These are phyloP conservation scores for Lodderomyces pseudojiufengensis DNA, from an alignment of 1,139 yeast genomes.

Conservation along the genomic window DNA sequence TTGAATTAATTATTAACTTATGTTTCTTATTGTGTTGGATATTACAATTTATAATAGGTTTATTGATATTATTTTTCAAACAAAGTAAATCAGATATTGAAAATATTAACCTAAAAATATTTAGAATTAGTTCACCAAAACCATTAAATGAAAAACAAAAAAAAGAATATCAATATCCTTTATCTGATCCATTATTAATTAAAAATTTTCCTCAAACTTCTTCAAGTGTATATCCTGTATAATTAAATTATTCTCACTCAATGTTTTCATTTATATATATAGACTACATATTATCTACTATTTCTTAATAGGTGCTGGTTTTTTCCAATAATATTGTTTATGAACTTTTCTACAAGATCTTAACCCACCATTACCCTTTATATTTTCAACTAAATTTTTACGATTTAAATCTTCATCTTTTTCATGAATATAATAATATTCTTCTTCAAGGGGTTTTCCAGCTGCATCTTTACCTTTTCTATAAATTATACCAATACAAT, in stretches of 20 bases:
- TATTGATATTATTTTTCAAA: constrained; percentile 8
- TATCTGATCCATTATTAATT: constrained; percentile 8
- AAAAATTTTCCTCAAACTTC: constrained; percentile 3
- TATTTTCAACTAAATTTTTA: constrained; percentile 62
- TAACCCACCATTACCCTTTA: constrained; percentile 78
- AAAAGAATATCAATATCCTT: constrained; percentile 30
- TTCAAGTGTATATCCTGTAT: constrained; percentile 9
- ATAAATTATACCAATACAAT: constrained; percentile 77
- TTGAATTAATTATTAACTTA: constrained; percentile 46
- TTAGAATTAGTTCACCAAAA: constrained; percentile 27
- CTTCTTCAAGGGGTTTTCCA: constrained; percentile 89
- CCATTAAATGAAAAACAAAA: constrained; percentile 28
- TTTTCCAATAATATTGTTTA: constrained; percentile 88
- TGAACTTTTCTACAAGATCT: constrained; percentile 91
- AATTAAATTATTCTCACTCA: background rate
- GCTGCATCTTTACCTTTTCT: constrained; percentile 95
- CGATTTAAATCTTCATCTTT: constrained; percentile 72
- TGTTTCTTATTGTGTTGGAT: constrained; percentile 47
- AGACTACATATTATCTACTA: constrained; percentile 8
- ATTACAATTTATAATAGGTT: constrained; percentile 40
- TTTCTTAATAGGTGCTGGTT: constrained; percentile 54
- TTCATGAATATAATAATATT: constrained; percentile 85
- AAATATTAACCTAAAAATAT: background rate
- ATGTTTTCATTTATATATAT: background rate
- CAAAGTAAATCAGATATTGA: background rate